Evolutionary conservation across 768 basidiomycete genomes (phyloP).

Genomic region (Baorangia bicolor): DNA sequence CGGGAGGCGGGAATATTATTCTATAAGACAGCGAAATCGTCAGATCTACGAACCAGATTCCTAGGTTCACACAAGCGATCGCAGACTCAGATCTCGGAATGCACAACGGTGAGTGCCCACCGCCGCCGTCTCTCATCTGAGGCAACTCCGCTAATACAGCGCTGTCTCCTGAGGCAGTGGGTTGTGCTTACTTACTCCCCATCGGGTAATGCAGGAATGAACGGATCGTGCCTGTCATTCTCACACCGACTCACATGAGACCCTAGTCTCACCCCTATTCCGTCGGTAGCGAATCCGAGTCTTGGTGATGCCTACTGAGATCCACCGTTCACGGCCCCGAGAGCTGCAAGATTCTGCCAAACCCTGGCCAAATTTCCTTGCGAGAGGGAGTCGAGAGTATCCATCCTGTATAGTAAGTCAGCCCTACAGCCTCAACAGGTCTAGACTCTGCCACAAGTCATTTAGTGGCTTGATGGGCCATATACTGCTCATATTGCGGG

Average conservation of each 20-base stretch:
- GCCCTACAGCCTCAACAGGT: background rate
- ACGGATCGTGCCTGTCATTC: slow-evolving; percentile 10
- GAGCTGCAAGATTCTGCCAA: background rate
- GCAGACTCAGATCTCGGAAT: slow-evolving; percentile 18
- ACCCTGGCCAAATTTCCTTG: background rate
- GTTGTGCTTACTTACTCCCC: slow-evolving; percentile 1
- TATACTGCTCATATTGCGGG: slow-evolving; percentile 9
- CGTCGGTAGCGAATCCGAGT: slow-evolving; percentile 10
- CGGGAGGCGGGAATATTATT: background rate
- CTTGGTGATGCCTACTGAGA: slow-evolving; percentile 2
- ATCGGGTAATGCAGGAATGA: slow-evolving; percentile 10
- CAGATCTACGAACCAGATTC: slow-evolving; percentile 23
- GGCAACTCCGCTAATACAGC: slow-evolving; percentile 16
- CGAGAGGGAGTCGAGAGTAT: background rate
- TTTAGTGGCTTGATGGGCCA: slow-evolving; percentile 30
- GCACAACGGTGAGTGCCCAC: slow-evolving; percentile 7
- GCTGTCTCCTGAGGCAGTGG: slow-evolving; percentile 10
- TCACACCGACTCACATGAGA: slow-evolving; percentile 6
- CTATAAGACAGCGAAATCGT: slow-evolving; percentile 4
- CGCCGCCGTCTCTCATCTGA: slow-evolving; percentile 11
- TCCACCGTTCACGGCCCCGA: slow-evolving; percentile 20
- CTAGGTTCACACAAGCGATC: slow-evolving; percentile 9
- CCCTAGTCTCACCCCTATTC: background rate
- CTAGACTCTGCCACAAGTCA: slow-evolving; percentile 22
- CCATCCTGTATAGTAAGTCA: background rate